Evolutionary conservation across 2,329 filamentous ascomycete genomes (phyloP).

Genomic region (Trichoderma guizhouense): DNA sequence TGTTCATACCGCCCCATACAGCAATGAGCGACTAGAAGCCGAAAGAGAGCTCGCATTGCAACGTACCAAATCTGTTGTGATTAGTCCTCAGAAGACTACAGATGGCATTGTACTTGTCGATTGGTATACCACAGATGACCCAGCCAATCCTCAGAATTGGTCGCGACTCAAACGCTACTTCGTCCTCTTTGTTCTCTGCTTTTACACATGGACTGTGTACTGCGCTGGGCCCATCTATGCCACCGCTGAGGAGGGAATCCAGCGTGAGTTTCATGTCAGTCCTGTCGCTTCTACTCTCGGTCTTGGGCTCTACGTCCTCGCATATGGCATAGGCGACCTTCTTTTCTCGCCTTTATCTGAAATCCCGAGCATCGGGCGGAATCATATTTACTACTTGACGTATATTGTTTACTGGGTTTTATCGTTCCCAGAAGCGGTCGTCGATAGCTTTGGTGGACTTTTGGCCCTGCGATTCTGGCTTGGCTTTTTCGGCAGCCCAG

Average conservation of each 20-base stretch:
- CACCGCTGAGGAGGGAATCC: neutral
- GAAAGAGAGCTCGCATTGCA: neutral
- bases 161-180: constrained; percentile 4
- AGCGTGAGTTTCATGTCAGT: neutral
- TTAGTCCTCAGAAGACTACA: constrained; percentile 4
- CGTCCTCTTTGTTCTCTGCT: neutral
- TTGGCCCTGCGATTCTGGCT: constrained; percentile 61
- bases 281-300: constrained; percentile 1
- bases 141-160: constrained; percentile 18
- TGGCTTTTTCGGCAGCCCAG: constrained; percentile 63
- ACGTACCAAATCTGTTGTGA: neutral
- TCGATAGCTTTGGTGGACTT: constrained; percentile 40
- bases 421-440: neutral
- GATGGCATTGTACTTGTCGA: constrained; percentile 15
- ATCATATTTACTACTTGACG: neutral
- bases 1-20: neutral
- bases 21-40: neutral
- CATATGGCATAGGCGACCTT: constrained; percentile 2
- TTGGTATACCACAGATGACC: constrained; percentile 19
- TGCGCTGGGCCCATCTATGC: neutral
- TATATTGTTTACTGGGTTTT: neutral
- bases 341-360: constrained; percentile 1
- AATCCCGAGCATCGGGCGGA: constrained; percentile 4
- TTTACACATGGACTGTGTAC: constrained; percentile 1
- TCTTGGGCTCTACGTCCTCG: neutral